Conservation (phyloP, 1,284 basidiomycete species). For the Thecaphora thlaspeos region DNA sequence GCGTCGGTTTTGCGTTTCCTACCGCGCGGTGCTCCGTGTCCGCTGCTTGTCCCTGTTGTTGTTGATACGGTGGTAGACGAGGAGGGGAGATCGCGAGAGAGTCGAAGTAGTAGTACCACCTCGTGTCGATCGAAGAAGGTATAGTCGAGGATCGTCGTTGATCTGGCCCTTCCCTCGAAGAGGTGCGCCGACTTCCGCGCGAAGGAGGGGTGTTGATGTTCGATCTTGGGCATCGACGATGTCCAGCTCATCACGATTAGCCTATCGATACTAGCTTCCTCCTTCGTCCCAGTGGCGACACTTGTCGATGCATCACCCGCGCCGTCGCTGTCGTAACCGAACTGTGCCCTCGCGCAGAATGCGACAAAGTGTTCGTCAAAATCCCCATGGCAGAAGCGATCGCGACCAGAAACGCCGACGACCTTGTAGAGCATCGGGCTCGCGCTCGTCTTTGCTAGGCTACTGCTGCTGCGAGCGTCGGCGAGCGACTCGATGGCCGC, state of each 20-base stretch:
- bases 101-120: constrained; percentile 11
- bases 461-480: too few species aligned
- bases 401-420: too few species aligned
- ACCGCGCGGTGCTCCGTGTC: too few species aligned
- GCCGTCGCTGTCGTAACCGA: background rate
- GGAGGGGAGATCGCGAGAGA: constrained; percentile 2
- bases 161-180: background rate
- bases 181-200: background rate
- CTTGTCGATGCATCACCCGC: constrained; percentile 4
- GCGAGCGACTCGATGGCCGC: background rate
- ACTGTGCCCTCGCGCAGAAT: background rate
- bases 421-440: background rate
- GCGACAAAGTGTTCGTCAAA: background rate
- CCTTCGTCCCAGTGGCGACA: constrained; percentile 2
- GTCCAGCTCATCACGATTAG: too few species aligned
- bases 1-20: too few species aligned
- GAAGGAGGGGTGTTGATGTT: constrained; percentile 6
- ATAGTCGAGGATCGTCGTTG: constrained; percentile 12
- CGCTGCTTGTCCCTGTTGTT: too few species aligned
- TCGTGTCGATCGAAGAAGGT: constrained; percentile 17
- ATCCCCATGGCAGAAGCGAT: background rate
- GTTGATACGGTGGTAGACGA: too few species aligned
- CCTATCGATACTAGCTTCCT: too few species aligned
- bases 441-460: too few species aligned
- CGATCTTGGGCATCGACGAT: background rate